Conservation (phyloP, 352 stramenopile species). For the Pythium scleroteichum region DNA sequence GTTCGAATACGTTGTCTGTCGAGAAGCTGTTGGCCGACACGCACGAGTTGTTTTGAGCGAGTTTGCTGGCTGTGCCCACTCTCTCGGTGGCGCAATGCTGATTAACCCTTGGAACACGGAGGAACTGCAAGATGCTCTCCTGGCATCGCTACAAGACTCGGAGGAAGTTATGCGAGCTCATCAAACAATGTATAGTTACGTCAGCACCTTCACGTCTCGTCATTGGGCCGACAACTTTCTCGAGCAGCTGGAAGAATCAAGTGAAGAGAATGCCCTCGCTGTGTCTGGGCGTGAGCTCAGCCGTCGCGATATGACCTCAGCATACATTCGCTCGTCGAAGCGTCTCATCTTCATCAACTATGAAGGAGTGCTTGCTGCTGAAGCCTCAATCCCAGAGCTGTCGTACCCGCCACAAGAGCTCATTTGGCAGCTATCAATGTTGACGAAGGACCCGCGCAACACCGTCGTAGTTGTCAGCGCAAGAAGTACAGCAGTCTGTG, state of each 20-base stretch:
- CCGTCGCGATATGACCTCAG: constrained; percentile 85
- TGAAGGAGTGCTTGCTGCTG: constrained; percentile 81
- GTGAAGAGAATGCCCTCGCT: constrained; percentile 67
- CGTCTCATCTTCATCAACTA: constrained; percentile 89
- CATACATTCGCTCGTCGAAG: constrained; percentile 66
- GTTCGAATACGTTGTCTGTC: constrained; percentile 90
- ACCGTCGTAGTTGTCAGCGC: constrained; percentile 78
- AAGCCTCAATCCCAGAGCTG: constrained; percentile 85
- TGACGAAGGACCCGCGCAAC: constrained; percentile 72
- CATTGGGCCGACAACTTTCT: constrained; percentile 83
- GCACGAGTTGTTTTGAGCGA: constrained; percentile 90
- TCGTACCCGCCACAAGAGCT: constrained; percentile 83
- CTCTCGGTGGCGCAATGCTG: constrained; percentile 76
- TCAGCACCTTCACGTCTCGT: constrained; percentile 71
- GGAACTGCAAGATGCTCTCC: constrained; percentile 59
- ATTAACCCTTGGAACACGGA: constrained; percentile 90
- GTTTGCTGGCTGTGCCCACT: constrained; percentile 89
- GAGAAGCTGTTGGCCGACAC: constrained; percentile 63
- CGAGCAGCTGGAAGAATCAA: constrained; percentile 75
- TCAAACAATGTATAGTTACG: constrained; percentile 84
- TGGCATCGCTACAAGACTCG: constrained; percentile 51
- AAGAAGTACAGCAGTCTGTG: constrained; percentile 65
- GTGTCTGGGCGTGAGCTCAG: constrained; percentile 76
- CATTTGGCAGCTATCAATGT: constrained; percentile 83
- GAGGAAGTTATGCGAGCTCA: constrained; percentile 74